Percentiles rank a stretch among this genome's conserved stretches.
Evolutionary conservation across 108 stramenopile species (phyloP).

Genomic region (Cyclotella sp.): DNA sequence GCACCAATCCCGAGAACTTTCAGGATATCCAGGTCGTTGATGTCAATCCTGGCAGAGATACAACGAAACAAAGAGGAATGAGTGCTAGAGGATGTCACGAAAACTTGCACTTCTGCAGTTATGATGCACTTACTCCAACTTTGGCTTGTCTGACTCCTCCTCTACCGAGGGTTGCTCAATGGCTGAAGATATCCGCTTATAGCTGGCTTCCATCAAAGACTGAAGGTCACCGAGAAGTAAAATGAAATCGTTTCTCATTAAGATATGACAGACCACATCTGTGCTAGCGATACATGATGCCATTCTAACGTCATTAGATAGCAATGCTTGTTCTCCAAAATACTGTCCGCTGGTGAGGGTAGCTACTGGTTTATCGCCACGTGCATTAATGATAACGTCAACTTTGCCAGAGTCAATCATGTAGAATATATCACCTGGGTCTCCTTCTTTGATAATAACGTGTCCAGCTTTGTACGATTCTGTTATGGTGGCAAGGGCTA

Average conservation of each 20-base stretch:
- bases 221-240: constrained; percentile 68
- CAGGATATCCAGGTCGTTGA: constrained; percentile 40
- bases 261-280: constrained; percentile 44
- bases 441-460: constrained; percentile 55
- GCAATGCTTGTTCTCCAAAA: constrained; percentile 59
- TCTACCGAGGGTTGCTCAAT: constrained; percentile 1
- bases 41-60: constrained; percentile 26
- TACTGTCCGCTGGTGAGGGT: constrained; percentile 44
- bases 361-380: constrained; percentile 40
- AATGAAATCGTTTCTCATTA: constrained; percentile 70
- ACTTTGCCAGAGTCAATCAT: constrained; percentile 61
- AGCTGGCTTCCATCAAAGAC: constrained; percentile 48
- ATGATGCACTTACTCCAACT: constrained; percentile 7
- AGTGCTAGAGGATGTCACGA: neutral
- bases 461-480: constrained; percentile 41
- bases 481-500: constrained; percentile 36
- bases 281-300: constrained; percentile 61
- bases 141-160: constrained; percentile 8
- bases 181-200: constrained; percentile 16
- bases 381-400: constrained; percentile 38
- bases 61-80: neutral
- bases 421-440: constrained; percentile 58
- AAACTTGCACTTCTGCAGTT: neutral
- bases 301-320: constrained; percentile 37
- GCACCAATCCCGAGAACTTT: constrained; percentile 55